Evolutionary conservation across 495 filamentous ascomycete species (phyloP).

Genomic region (Haplographium delicatum): DNA sequence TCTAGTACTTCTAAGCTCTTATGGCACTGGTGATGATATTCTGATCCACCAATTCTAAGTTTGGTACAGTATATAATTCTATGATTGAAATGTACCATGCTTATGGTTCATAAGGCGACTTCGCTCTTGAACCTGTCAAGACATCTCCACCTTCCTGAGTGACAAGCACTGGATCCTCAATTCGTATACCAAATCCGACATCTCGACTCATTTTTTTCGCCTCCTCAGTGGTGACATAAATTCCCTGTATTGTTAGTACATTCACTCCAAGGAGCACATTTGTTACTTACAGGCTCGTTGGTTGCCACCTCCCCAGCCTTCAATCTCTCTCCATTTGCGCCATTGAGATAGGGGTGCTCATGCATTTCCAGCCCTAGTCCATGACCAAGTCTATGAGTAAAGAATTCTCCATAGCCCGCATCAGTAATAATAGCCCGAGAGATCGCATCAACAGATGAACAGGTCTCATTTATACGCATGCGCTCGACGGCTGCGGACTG

Average conservation of each 20-base stretch:
- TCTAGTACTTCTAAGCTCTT: too few species aligned
- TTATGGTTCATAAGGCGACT: slow-evolving; percentile 14
- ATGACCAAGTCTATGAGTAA: slow-evolving; percentile 28
- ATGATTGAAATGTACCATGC: too few species aligned
- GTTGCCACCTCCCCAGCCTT: slow-evolving; percentile 24
- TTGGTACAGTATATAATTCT: too few species aligned
- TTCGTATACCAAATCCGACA: slow-evolving; percentile 25
- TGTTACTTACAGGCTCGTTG: slow-evolving; percentile 27
- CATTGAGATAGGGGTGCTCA: slow-evolving; percentile 30
- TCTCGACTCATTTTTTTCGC: slow-evolving; percentile 18
- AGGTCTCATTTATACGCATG: slow-evolving; percentile 22
- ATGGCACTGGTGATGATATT: too few species aligned
- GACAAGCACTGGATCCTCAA: slow-evolving; percentile 28
- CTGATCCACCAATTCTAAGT: too few species aligned
- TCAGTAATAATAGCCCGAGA: slow-evolving; percentile 21
- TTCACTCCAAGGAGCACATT: too few species aligned
- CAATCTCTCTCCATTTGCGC: slow-evolving; percentile 26
- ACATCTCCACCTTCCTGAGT: slow-evolving; percentile 20
- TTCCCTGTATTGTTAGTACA: too few species aligned
- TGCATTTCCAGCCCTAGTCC: slow-evolving; percentile 27
- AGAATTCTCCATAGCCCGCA: slow-evolving; percentile 23
- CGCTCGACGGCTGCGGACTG: slow-evolving; percentile 20
- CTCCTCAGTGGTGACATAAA: slow-evolving; percentile 28
- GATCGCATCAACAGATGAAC: slow-evolving; percentile 23
- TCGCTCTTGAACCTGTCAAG: slow-evolving; percentile 25